Conservation (phyloP, 1,139 yeast species). For the Zygoascus meyerae region DNA sequence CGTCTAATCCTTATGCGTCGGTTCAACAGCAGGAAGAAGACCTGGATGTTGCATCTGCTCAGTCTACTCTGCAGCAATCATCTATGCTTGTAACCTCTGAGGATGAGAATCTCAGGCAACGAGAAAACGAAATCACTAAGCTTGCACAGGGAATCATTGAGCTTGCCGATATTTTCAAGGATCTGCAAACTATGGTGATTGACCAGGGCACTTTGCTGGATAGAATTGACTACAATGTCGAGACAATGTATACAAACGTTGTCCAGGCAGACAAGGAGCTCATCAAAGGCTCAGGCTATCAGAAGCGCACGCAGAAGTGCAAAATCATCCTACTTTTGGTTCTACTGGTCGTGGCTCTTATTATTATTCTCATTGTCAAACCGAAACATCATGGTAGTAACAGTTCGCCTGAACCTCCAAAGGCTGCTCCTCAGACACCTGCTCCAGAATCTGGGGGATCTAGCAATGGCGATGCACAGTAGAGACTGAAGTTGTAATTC, state of each 20-base stretch:
- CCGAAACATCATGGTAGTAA: constrained; percentile 40
- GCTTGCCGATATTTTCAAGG: constrained; percentile 86
- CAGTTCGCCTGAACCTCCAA: constrained; percentile 17
- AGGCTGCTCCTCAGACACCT: constrained; percentile 9
- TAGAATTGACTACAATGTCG: constrained; percentile 85
- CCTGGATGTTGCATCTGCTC: constrained; percentile 37
- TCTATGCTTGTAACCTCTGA: constrained; percentile 20
- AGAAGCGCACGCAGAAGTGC: constrained; percentile 85
- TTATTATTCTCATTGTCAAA: constrained; percentile 64
- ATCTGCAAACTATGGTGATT: constrained; percentile 83
- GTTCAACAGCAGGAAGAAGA: constrained; percentile 32
- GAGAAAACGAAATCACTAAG: constrained; percentile 84
- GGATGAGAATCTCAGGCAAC: constrained; percentile 47
- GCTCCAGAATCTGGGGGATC: constrained; percentile 7
- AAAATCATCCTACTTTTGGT: constrained; percentile 71
- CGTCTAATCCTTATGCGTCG: constrained; percentile 12
- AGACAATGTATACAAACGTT: constrained; percentile 69
- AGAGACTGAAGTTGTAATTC: too few relatives aligned
- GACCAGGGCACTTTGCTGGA: constrained; percentile 95
- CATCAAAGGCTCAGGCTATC: constrained; percentile 70
- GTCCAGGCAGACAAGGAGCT: constrained; percentile 75
- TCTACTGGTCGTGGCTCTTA: constrained; percentile 63
- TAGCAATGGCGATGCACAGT: too few relatives aligned
- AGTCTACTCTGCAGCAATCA: constrained; percentile 40
- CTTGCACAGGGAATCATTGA: constrained; percentile 93